Base-by-base conservation (phyloP, 495 filamentous ascomycete genomes). In the Hypoxylon intermedium region DNA sequence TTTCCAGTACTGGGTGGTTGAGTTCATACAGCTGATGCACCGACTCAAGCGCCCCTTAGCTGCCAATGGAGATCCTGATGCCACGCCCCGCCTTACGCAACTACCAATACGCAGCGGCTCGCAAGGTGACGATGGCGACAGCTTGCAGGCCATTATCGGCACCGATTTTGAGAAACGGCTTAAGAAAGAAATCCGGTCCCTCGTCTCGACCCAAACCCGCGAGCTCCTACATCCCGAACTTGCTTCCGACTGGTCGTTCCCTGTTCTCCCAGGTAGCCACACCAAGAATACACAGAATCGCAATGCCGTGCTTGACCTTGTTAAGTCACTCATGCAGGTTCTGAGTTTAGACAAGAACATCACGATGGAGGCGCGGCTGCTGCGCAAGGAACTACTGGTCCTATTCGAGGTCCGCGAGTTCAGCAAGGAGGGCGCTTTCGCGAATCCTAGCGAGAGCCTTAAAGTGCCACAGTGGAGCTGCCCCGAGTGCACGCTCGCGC, bases 1-100 rank as follows among this genome's bases (percentile, higher is more conserved):
- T 50, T 98, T 99, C 81, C 84, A 92, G 63, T 87, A 97, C 66
- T 96, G 91, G 89, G 82, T 96, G 12, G 84, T 97, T 40, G 92
- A 97, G 72, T 97, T 96, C 75, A 89, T 98, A 62, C 88, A 96
- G 62, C 80, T 97, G 45, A 97, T 99, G 93, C 91, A 97, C 67
- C 73, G 79, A 28, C 78, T 89, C 57, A 97, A 97, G 71, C 83
- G 82, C 6, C 90, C 88, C 6, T 77, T 78, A 15, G 71, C 58
- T 9, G 75, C 74, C 26, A 73, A 70, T 43, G 74, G 77, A 48
- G 74, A 78, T 20, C 75, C 75, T 2, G 75, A 78, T 24, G 69
- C 76, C 0, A 92, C 88, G 1, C 89, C 87, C 7, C 85, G 95
- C 26, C 77, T 87, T 49, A 98, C 94, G 0, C 93, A 97, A 68